phyloP scores from a whole-genome alignment of 2,329 filamentous ascomycete genomes.

The Diaporthe caulivora region DNA sequence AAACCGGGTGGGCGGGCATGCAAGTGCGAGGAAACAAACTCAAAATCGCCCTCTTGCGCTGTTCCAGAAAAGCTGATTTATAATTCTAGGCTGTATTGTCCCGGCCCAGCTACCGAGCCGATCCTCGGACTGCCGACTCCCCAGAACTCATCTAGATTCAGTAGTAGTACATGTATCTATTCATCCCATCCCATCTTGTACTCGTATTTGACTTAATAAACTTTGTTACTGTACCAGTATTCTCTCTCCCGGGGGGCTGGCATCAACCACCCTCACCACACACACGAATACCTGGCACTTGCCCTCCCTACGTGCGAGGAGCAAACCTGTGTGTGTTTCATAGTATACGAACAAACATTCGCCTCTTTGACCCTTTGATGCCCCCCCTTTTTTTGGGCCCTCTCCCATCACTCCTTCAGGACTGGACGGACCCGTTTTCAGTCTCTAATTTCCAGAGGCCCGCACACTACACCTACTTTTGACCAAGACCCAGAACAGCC shows the following conservation, averaged over 20 bases:
- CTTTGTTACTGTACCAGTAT: slow-evolving; percentile 13
- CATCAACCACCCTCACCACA: not conserved
- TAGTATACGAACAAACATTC: not conserved
- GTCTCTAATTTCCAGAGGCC: slow-evolving; percentile 23
- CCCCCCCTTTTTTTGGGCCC: slow-evolving; percentile 1
- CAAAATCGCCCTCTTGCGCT: not conserved
- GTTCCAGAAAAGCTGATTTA: slow-evolving; percentile 24
- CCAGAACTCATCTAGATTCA: too few relatives aligned
- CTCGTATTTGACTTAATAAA: not conserved
- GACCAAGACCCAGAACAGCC: slow-evolving; percentile 10
- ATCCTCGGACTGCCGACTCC: slow-evolving; percentile 14
- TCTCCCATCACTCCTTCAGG: slow-evolving; percentile 12
- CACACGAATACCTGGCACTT: not conserved
- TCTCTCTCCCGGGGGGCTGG: not conserved
- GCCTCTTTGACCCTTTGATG: slow-evolving; percentile 16
- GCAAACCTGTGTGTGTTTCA: not conserved
- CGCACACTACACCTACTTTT: slow-evolving; percentile 32
- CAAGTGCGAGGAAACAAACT: slow-evolving; percentile 2
- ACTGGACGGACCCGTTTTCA: slow-evolving; percentile 24
- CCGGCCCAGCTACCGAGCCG: slow-evolving; percentile 26
- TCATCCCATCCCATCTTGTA: not conserved
- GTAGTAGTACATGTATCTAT: not conserved
- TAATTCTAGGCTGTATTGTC: slow-evolving; percentile 9
- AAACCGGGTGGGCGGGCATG: slow-evolving; percentile 7
- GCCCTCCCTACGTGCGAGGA: not conserved